phyloP scores from a whole-genome alignment of 2,329 filamentous ascomycete genomes.

The Apiospora marii region DNA sequence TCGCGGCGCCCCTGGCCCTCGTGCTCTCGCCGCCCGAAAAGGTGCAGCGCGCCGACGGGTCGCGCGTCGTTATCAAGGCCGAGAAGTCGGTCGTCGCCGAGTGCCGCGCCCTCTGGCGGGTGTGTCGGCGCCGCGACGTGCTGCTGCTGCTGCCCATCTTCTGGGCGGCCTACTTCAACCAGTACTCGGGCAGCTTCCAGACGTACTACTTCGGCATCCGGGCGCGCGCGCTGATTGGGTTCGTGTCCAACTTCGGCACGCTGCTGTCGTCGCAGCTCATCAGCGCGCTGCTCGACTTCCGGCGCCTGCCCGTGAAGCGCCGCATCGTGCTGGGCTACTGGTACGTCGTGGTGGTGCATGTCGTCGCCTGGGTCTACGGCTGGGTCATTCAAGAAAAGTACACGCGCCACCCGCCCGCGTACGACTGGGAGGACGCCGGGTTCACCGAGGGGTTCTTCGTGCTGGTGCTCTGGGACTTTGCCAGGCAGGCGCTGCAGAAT shows the following conservation, averaged over 20 bases:
- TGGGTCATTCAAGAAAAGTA: constrained; percentile 62
- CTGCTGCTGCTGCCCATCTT: constrained; percentile 76
- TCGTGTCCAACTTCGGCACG: constrained; percentile 73
- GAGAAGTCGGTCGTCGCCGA: constrained; percentile 64
- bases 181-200: constrained; percentile 55
- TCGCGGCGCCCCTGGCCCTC: constrained; percentile 69
- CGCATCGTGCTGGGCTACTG: constrained; percentile 54
- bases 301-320: constrained; percentile 43
- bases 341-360: constrained; percentile 53
- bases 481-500: constrained; percentile 60
- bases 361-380: constrained; percentile 58
- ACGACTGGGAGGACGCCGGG: constrained; percentile 69
- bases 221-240: constrained; percentile 73
- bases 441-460: constrained; percentile 74
- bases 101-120: constrained; percentile 67
- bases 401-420: constrained; percentile 59
- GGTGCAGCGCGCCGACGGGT: constrained; percentile 72
- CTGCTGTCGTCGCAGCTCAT: constrained; percentile 69
- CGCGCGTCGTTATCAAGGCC: constrained; percentile 67
- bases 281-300: constrained; percentile 34
- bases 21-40: constrained; percentile 67
- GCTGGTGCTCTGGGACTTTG: constrained; percentile 68
- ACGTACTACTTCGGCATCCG: constrained; percentile 75
- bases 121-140: constrained; percentile 73
- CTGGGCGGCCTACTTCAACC: constrained; percentile 68